Percentiles rank a stretch among this genome's conserved stretches.
These are phyloP conservation scores for Clarireedia monteithiana DNA, from an alignment of 2,329 filamentous ascomycete species.

Conservation along the genomic window DNA sequence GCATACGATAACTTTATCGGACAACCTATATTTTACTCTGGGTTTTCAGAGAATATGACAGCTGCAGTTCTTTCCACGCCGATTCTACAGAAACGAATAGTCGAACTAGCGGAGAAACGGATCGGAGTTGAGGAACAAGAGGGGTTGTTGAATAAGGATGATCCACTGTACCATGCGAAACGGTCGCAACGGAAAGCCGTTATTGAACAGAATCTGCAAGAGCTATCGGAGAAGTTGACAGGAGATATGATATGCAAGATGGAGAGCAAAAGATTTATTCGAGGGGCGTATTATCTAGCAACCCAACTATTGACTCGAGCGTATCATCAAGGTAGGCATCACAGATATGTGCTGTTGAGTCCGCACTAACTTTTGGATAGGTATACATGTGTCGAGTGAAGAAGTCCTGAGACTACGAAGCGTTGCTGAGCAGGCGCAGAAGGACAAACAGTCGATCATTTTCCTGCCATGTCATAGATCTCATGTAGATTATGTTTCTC, in stretches of 20 bases:
- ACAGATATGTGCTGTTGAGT: background rate
- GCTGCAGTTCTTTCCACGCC: slow-evolving; percentile 65
- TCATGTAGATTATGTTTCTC: slow-evolving; percentile 91
- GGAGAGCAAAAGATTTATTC: slow-evolving; percentile 88
- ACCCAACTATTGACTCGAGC: slow-evolving; percentile 87
- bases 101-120: slow-evolving; percentile 66
- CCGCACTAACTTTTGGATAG: slow-evolving; percentile 23
- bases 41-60: slow-evolving; percentile 89
- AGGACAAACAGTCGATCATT: slow-evolving; percentile 89
- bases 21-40: slow-evolving; percentile 86
- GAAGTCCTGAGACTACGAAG: slow-evolving; percentile 77
- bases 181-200: slow-evolving; percentile 49
- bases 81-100: slow-evolving; percentile 66
- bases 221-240: slow-evolving; percentile 79
- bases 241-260: slow-evolving; percentile 99
- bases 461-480: slow-evolving; percentile 93
- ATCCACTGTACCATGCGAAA: slow-evolving; percentile 46
- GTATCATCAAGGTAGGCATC: slow-evolving; percentile 71
- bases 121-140: slow-evolving; percentile 70
- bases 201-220: slow-evolving; percentile 64
- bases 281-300: slow-evolving; percentile 80
- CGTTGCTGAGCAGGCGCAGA: slow-evolving; percentile 74
- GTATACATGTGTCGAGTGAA: slow-evolving; percentile 89
- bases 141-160: slow-evolving; percentile 53
- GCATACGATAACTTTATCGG: slow-evolving; percentile 87